phyloP scores from a whole-genome alignment of 23 red algal species.

The Chondrus crispus region DNA sequence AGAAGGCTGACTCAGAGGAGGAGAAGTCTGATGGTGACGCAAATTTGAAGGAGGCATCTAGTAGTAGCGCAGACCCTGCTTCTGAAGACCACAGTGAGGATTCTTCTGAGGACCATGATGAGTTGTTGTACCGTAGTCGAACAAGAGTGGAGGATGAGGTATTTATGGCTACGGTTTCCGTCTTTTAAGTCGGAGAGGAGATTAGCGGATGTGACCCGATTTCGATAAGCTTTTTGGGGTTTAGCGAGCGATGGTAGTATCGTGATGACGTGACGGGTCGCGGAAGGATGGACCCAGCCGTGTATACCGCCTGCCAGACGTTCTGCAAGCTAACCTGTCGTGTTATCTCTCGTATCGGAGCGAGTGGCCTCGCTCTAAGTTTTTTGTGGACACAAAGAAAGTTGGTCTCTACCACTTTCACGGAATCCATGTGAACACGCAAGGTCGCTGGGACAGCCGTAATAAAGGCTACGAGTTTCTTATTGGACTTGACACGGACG shows the following conservation, averaged over 20 bases:
- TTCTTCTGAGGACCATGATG: too few species aligned
- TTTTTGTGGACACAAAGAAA: slow-evolving; percentile 99
- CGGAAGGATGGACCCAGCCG: slow-evolving; percentile 82
- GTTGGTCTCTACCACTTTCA: slow-evolving; percentile 82
- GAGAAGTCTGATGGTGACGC: background rate
- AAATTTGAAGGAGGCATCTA: too few species aligned
- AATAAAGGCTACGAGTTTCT: slow-evolving; percentile 94
- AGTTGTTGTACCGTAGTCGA: too few species aligned
- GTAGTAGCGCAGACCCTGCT: too few species aligned
- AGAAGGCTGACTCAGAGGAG: slow-evolving; percentile 36
- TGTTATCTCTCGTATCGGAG: slow-evolving; percentile 98
- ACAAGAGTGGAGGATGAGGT: too few species aligned
- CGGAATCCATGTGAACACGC: background rate
- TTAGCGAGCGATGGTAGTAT: slow-evolving; percentile 94
- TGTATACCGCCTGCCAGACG: slow-evolving; percentile 95
- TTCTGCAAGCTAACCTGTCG: slow-evolving; percentile 64
- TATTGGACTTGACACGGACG: slow-evolving; percentile 72
- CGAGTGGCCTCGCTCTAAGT: slow-evolving; percentile 81
- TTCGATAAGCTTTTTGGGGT: slow-evolving; percentile 94
- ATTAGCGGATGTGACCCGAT: too few species aligned
- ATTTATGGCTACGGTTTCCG: too few species aligned
- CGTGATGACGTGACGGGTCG: slow-evolving; percentile 66
- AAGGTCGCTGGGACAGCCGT: slow-evolving; percentile 78
- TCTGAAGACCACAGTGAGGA: too few species aligned
- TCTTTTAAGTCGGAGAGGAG: too few species aligned